A percentile compares a stretch with the other conserved stretches of the same genome.
Conservation (phyloP, 164 flowering plant species). For the Chloranthus sessilifolius region DNA sequence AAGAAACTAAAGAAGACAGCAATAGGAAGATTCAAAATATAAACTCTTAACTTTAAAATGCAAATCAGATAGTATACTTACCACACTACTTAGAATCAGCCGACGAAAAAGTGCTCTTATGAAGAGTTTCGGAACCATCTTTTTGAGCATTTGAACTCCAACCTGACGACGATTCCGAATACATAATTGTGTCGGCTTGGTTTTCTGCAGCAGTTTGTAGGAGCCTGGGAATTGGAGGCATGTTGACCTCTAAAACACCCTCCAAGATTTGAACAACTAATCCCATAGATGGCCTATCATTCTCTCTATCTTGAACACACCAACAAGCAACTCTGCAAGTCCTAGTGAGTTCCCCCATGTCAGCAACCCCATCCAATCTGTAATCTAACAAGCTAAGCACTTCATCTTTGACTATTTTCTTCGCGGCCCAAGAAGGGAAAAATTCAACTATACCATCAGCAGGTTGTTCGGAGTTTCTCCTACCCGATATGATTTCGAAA, state of each 20-base stretch:
- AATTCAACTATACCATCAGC: slow-evolving; percentile 20
- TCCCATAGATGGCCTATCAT: slow-evolving; percentile 42
- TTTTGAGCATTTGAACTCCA: too few relatives aligned
- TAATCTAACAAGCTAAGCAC: slow-evolving; percentile 24
- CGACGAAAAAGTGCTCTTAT: too few relatives aligned
- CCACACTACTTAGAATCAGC: too few relatives aligned
- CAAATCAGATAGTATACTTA: too few relatives aligned
- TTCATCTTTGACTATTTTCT: slow-evolving; percentile 23
- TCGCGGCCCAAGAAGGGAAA: slow-evolving; percentile 40
- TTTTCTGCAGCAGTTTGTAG: too few relatives aligned
- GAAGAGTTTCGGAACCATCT: too few relatives aligned
- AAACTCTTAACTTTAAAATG: too few relatives aligned
- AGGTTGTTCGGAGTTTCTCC: slow-evolving; percentile 29
- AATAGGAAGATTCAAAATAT: too few relatives aligned
- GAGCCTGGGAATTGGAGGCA: slow-evolving; percentile 32
- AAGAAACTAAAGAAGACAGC: too few relatives aligned
- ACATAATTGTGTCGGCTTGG: too few relatives aligned
- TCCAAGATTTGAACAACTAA: slow-evolving; percentile 47
- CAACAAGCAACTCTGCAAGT: slow-evolving; percentile 43
- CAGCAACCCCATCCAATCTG: slow-evolving; percentile 29
- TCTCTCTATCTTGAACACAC: slow-evolving; percentile 53
- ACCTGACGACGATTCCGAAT: too few relatives aligned
- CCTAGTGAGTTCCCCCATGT: slow-evolving; percentile 30
- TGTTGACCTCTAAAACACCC: slow-evolving; percentile 28
- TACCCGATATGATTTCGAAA: slow-evolving; percentile 40